Evolutionary conservation across 768 basidiomycete species (phyloP).

Genomic region (Russula earlei): DNA sequence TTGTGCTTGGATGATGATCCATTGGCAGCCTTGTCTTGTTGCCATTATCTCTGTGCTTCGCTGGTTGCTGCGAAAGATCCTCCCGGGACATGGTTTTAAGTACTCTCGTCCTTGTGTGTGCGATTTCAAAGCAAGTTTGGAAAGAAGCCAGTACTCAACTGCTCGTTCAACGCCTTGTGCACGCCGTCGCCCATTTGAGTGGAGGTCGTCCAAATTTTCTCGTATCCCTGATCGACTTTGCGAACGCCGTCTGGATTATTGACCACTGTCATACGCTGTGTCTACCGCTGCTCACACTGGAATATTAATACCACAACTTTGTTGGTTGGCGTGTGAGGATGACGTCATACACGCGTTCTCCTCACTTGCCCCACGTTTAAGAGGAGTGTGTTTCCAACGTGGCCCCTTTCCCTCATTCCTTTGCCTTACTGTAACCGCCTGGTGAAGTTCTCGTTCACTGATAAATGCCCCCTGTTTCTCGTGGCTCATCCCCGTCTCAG

Average conservation of each 20-base stretch:
- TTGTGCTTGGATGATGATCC: neutral
- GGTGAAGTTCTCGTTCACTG: neutral
- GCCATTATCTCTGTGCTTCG: slow-evolving; percentile 4
- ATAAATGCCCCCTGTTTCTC: neutral
- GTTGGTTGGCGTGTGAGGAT: neutral
- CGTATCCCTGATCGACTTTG: slow-evolving; percentile 19
- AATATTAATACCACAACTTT: no score
- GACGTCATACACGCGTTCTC: neutral
- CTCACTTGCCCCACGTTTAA: slow-evolving; percentile 1
- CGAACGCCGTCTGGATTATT: neutral
- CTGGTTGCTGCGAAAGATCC: neutral
- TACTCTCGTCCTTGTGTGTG: neutral
- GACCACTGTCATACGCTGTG: neutral
- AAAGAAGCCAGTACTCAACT: neutral
- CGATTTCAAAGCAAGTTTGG: neutral
- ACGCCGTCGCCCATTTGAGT: neutral
- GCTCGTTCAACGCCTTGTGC: neutral
- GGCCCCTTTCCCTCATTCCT: slow-evolving; percentile 1
- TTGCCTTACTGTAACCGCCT: slow-evolving; percentile 7
- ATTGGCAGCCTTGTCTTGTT: slow-evolving; percentile 5
- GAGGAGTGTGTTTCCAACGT: neutral
- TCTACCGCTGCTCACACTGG: neutral
- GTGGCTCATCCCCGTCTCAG: slow-evolving; percentile 3
- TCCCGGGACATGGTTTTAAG: neutral
- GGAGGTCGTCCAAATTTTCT: slow-evolving; percentile 8